Percentiles rank a stretch among this genome's conserved stretches.
Conservation (phyloP, 2,329 filamentous ascomycete species). For the Aspergillus persii region DNA sequence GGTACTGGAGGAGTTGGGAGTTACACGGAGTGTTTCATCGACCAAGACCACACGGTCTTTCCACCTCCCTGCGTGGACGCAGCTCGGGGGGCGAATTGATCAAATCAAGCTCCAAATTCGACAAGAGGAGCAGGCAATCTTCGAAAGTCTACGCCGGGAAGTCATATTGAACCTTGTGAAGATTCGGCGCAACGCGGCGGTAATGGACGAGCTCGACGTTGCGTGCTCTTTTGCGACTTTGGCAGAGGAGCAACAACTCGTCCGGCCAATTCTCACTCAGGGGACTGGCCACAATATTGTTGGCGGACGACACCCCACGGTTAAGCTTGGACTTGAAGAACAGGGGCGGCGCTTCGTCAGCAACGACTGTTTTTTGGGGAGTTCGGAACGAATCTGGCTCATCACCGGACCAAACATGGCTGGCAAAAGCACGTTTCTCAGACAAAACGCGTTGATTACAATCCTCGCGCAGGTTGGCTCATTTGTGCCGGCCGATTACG, state of each 20-base stretch:
- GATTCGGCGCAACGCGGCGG: constrained; percentile 82
- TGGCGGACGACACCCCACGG: constrained; percentile 86
- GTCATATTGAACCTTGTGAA: constrained; percentile 81
- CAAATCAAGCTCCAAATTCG: constrained; percentile 74
- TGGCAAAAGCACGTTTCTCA: constrained; percentile 92
- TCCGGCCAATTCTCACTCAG: constrained; percentile 69
- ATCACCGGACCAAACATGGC: constrained; percentile 94
- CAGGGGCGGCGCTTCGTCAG: constrained; percentile 78
- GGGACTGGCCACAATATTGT: constrained; percentile 70
- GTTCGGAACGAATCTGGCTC: constrained; percentile 66
- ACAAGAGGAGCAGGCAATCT: constrained; percentile 78
- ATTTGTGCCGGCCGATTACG: constrained; percentile 86
- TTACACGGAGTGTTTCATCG: constrained; percentile 64
- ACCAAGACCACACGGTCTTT: constrained; percentile 84
- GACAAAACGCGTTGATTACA: constrained; percentile 92
- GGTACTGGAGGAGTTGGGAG: constrained; percentile 41
- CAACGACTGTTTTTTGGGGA: constrained; percentile 84
- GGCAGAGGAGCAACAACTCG: constrained; percentile 69
- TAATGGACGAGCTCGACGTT: constrained; percentile 91
- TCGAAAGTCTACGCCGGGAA: constrained; percentile 68
- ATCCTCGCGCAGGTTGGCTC: constrained; percentile 90
- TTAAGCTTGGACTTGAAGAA: constrained; percentile 76
- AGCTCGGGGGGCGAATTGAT: constrained; percentile 75
- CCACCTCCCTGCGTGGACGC: constrained; percentile 79
- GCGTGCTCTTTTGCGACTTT: constrained; percentile 79